Evolutionary conservation across 2,329 filamentous ascomycete species (phyloP), one percentile per base, ranked within the genome.

Genomic region (Chlorencoelia australis): DNA sequence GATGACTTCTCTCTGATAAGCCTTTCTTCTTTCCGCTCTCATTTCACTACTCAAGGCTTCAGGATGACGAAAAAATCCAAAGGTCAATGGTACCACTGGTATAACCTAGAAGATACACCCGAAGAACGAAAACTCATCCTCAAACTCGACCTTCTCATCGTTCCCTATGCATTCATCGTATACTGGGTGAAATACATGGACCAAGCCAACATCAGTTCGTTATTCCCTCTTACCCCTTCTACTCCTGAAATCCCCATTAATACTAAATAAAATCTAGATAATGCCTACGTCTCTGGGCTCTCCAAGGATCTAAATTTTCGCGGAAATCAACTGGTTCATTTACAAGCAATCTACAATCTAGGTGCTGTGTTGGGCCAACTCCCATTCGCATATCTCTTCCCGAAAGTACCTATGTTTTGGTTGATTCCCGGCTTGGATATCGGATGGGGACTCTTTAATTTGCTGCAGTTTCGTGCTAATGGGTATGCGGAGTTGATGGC

Each of bases 91-190:
- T n/a, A n/a, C 8, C 57, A 64, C 41, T 71, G 67, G 68, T 71
- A 63, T 49, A 51, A 63, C 2, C 55, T 62, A 8, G 55, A 64
- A 4, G 70, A 75, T 41, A 67, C 64, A 0, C 54, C 56, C 2
- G 62, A 66, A 36, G 69, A 74, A 42, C 58, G 67, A 22, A 62
- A 60, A 39, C 56, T 75, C 2, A 67, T 76, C 20, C 37, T 64
- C 16, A 75, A 75, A 47, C 59, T 76, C 11, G 71, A 75, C 40
- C 49, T 68, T 0, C 51, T 73, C 2, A 67, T 75, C 22, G 64
- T 75, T 0, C 68, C 69, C 0, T 74, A 73, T 47, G 68, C 68
- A 0, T 66, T 73, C 29, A 49, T 74, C 2, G 60, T 65, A 0
- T 72, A 72, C 42, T 74, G 68, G 65, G 61, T 66, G 30, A 47